Conservation (phyloP, 306 rosid genomes). For the Vigna radiata region DNA sequence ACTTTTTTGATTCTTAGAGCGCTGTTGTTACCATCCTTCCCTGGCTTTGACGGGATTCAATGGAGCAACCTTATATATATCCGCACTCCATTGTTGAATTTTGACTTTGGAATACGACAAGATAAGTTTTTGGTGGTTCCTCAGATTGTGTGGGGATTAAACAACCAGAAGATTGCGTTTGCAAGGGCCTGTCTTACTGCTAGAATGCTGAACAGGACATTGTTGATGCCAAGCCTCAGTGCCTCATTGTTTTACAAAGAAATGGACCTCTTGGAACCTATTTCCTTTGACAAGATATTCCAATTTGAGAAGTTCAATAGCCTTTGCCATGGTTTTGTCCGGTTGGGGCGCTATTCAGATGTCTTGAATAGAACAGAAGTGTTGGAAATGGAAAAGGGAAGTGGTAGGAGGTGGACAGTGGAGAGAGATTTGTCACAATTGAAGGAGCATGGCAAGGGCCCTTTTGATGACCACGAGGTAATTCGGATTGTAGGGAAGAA, state of each 20-base stretch:
- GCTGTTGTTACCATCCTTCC: conserved; percentile 56
- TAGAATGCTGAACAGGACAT: conserved; percentile 80
- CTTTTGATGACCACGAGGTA: conserved; percentile 62
- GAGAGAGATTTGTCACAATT: conserved; percentile 82
- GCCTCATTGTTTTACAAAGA: conserved; percentile 93
- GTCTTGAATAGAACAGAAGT: conserved; percentile 54
- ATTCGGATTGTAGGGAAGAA: conserved; percentile 79
- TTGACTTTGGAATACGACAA: conserved; percentile 49
- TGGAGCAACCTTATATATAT: conserved; percentile 52
- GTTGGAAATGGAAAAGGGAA: conserved; percentile 78
- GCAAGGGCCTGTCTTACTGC: conserved; percentile 94
- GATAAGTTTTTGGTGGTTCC: conserved; percentile 84
- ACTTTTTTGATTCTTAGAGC: conserved; percentile 66
- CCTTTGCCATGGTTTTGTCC: conserved; percentile 68
- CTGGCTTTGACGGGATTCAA: conserved; percentile 52
- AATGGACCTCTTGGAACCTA: conserved; percentile 73
- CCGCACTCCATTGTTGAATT: conserved; percentile 42
- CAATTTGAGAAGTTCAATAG: conserved; percentile 71
- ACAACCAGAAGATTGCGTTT: conserved; percentile 93
- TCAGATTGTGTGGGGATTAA: conserved; percentile 91
- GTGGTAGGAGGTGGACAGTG: conserved; percentile 93
- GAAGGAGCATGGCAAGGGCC: conserved; percentile 55
- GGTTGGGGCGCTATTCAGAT: conserved; percentile 61
- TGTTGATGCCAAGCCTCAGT: conserved; percentile 91
- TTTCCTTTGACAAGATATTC: conserved; percentile 81